Conservation (phyloP, 208 protist genomes). For the Perkinsela sp. region DNA sequence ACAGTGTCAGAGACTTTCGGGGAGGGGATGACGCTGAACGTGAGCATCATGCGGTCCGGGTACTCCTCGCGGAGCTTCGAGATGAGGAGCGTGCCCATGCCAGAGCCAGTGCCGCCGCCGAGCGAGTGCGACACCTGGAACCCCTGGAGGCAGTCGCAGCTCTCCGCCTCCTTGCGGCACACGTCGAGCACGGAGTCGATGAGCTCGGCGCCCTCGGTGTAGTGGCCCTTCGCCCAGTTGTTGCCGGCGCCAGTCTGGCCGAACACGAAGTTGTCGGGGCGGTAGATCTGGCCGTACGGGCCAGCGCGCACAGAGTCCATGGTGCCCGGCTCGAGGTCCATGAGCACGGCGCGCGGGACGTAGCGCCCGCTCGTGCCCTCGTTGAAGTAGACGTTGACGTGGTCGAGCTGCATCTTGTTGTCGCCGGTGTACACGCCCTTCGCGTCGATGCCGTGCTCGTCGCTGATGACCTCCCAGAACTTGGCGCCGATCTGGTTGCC, state of each 20-base stretch:
- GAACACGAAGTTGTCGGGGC: slow-evolving; percentile 82
- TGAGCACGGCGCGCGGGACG: slow-evolving; percentile 8
- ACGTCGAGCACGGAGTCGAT: slow-evolving; percentile 76
- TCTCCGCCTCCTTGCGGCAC: slow-evolving; percentile 77
- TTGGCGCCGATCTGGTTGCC: slow-evolving; percentile 71
- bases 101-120: slow-evolving; percentile 77
- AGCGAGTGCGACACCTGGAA: slow-evolving; percentile 90
- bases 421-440: slow-evolving; percentile 70
- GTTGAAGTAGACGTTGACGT: slow-evolving; percentile 88
- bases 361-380: slow-evolving; percentile 37
- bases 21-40: slow-evolving; percentile 85
- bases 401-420: slow-evolving; percentile 65
- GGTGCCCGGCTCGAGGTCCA: slow-evolving; percentile 43
- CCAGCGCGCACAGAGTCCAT: slow-evolving; percentile 34
- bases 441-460: slow-evolving; percentile 28
- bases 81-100: slow-evolving; percentile 78
- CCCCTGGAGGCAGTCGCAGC: slow-evolving; percentile 80
- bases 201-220: slow-evolving; percentile 83
- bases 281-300: slow-evolving; percentile 26
- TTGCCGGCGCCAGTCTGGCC: slow-evolving; percentile 80
- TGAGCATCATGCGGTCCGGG: slow-evolving; percentile 81
- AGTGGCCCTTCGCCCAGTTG: slow-evolving; percentile 85
- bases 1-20: slow-evolving; percentile 80
- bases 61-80: slow-evolving; percentile 85
- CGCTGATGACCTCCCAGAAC: slow-evolving; percentile 13